Percentiles rank a stretch among this genome's conserved stretches.
These are phyloP conservation scores for Mikania micrantha DNA, from an alignment of 129 eudicot genomes.

Conservation along the genomic window DNA sequence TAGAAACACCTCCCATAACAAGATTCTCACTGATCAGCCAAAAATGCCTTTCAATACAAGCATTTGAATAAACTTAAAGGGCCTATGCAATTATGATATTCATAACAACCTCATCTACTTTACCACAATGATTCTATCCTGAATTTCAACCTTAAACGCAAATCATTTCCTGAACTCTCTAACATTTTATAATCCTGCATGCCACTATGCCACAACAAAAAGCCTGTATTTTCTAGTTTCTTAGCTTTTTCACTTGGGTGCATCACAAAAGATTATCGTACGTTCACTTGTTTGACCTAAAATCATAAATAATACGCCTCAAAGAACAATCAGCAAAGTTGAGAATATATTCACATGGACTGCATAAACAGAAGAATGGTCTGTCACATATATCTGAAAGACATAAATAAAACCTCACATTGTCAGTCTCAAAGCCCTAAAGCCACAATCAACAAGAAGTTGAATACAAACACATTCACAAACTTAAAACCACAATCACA, in stretches of 20 bases:
- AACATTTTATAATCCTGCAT: neutral
- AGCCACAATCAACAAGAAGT: neutral
- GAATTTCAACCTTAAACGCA: neutral
- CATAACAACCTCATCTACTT: neutral
- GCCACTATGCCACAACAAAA: neutral
- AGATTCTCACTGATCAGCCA: neutral
- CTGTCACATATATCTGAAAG: neutral
- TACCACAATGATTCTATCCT: neutral
- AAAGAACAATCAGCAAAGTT: neutral
- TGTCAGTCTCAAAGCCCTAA: neutral
- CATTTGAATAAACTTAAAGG: neutral
- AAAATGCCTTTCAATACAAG: neutral
- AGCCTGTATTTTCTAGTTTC: neutral
- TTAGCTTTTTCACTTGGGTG: neutral
- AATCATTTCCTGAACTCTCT: neutral
- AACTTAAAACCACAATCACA: neutral
- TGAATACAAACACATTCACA: neutral
- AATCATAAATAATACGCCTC: neutral
- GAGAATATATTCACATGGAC: neutral
- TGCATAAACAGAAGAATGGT: neutral
- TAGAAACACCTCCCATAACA: neutral
- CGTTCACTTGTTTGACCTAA: neutral
- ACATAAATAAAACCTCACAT: neutral
- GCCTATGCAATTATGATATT: neutral
- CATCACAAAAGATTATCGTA: neutral